Evolutionary conservation across 192 early-diverging fungal species (phyloP).

Genomic region (Nowakowskiella sp.): DNA sequence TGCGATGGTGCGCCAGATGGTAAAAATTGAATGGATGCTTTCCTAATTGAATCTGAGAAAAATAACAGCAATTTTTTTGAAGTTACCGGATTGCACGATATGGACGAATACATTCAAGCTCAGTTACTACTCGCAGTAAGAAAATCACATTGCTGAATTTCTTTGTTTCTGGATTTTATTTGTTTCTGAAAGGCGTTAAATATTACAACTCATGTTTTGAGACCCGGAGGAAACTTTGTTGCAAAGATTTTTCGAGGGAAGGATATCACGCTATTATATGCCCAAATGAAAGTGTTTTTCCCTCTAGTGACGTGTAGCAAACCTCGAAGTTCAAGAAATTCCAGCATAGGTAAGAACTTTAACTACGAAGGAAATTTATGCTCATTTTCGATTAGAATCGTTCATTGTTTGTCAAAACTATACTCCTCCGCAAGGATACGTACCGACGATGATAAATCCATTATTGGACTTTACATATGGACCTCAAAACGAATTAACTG

Average conservation of each 20-base stretch:
- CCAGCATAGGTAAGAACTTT: slow-evolving; percentile 47
- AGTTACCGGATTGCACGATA: slow-evolving; percentile 94
- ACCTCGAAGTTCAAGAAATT: slow-evolving; percentile 88
- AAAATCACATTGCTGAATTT: background rate
- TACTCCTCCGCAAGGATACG: slow-evolving; percentile 71
- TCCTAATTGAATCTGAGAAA: slow-evolving; percentile 5
- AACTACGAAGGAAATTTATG: slow-evolving; percentile 2
- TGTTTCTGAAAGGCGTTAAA: slow-evolving; percentile 62
- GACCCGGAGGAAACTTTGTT: slow-evolving; percentile 86
- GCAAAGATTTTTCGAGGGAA: slow-evolving; percentile 97
- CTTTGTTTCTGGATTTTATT: background rate
- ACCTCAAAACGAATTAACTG: slow-evolving; percentile 52
- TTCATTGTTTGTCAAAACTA: slow-evolving; percentile 93
- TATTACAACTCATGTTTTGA: slow-evolving; percentile 91
- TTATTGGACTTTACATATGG: slow-evolving; percentile 74
- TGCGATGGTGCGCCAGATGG: slow-evolving; percentile 95
- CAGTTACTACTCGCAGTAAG: slow-evolving; percentile 80
- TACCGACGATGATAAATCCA: slow-evolving; percentile 85
- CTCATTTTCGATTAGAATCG: slow-evolving; percentile 48
- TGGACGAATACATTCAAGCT: slow-evolving; percentile 99
- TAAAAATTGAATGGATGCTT: slow-evolving; percentile 22
- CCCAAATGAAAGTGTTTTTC: slow-evolving; percentile 91
- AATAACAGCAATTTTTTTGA: slow-evolving; percentile 9
- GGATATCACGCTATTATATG: slow-evolving; percentile 84
- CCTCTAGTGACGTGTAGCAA: slow-evolving; percentile 82